Percentiles rank a stretch among this genome's conserved stretches.
Evolutionary conservation across 2,329 filamentous ascomycete species (phyloP).

Genomic region (Paraphaeosphaeria minitans): DNA sequence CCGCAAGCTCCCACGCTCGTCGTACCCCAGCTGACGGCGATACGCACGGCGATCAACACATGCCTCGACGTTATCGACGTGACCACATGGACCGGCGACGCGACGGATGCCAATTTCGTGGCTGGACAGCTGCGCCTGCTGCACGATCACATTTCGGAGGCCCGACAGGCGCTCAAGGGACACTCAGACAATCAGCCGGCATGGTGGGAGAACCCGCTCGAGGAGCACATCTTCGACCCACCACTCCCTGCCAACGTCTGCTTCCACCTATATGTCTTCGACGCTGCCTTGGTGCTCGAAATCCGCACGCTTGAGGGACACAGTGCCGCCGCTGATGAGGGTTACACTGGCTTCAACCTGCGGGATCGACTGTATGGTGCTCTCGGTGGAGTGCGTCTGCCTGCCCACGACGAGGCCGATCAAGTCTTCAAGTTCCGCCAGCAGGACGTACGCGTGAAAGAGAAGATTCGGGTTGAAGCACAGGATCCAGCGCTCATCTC

Average conservation of each 20-base stretch:
- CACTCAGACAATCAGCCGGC: conserved; percentile 55
- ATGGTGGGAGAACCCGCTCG: conserved; percentile 62
- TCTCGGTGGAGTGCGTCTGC: conserved; percentile 49
- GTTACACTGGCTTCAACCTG: conserved; percentile 56
- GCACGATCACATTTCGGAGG: conserved; percentile 66
- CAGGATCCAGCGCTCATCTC: conserved; percentile 87
- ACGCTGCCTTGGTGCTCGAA: conserved; percentile 64
- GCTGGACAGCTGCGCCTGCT: conserved; percentile 63
- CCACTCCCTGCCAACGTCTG: conserved; percentile 71
- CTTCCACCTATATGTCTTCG: conserved; percentile 66
- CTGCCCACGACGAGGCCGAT: conserved; percentile 69
- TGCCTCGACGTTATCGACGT: conserved; percentile 83
- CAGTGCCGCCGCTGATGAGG: conserved; percentile 34
- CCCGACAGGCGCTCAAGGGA: conserved; percentile 64
- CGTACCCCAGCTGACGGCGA: conserved; percentile 71
- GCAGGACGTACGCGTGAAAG: conserved; percentile 80
- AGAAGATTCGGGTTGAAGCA: conserved; percentile 87
- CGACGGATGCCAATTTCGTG: conserved; percentile 62
- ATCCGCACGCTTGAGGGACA: conserved; percentile 69
- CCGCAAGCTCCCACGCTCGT: conserved; percentile 63
- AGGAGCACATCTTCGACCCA: conserved; percentile 67
- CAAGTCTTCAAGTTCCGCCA: conserved; percentile 72
- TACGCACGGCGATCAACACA: conserved; percentile 79
- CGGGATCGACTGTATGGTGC: conserved; percentile 60
- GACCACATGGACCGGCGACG: conserved; percentile 72